Conservation (phyloP, 2,329 filamentous ascomycete genomes). For the Neopestalotiopsis clavispora region DNA sequence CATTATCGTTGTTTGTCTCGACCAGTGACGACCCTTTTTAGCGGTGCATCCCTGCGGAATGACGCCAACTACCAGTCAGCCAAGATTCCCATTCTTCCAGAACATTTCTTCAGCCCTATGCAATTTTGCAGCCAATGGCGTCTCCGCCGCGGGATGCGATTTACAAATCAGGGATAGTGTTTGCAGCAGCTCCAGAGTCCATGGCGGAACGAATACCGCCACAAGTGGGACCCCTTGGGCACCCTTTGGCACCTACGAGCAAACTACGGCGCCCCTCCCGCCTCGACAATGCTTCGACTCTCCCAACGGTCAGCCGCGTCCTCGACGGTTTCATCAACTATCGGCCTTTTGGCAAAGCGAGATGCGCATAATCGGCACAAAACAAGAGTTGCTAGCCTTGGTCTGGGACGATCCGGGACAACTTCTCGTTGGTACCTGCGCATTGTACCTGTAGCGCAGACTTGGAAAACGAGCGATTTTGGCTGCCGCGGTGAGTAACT, state of each 20-base stretch:
- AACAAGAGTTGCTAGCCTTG: neutral
- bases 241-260: neutral
- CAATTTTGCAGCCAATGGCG: neutral
- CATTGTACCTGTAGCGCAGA: neutral
- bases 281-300: conserved; percentile 9
- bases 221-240: neutral
- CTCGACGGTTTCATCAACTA: neutral
- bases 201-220: neutral
- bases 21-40: neutral
- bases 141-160: neutral
- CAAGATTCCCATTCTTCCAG: neutral
- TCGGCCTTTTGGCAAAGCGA: neutral
- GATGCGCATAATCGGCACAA: neutral
- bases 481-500: neutral
- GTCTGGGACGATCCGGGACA: neutral
- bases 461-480: neutral
- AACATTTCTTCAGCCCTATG: conserved; percentile 5
- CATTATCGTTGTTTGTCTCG: neutral
- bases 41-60: neutral
- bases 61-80: conserved; percentile 1
- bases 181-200: neutral
- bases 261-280: conserved; percentile 2
- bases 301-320: conserved; percentile 1
- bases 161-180: neutral
- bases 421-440: neutral